A percentile compares a stretch with the other conserved stretches of the same genome.
Evolutionary conservation across 306 rosid species (phyloP).

Genomic region (Vigna unguiculata): DNA sequence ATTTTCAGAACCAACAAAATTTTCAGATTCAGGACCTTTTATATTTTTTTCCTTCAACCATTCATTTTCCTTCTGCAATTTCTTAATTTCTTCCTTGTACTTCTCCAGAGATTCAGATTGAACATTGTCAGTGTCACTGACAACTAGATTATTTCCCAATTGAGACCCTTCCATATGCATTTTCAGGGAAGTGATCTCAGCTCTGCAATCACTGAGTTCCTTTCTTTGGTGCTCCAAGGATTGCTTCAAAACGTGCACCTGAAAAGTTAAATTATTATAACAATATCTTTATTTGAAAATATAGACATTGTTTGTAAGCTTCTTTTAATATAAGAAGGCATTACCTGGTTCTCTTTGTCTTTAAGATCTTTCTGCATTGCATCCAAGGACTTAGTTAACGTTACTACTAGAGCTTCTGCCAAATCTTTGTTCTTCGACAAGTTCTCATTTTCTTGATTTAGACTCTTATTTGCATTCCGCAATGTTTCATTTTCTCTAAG

Average conservation of each 20-base stretch:
- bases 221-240: constrained; percentile 80
- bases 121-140: constrained; percentile 54
- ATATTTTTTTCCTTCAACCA: constrained; percentile 56
- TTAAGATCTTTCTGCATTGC: constrained; percentile 81
- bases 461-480: constrained; percentile 62
- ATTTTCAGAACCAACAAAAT: constrained; percentile 50
- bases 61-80: constrained; percentile 77
- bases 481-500: constrained; percentile 69
- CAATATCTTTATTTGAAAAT: constrained; percentile 29
- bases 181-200: constrained; percentile 91
- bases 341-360: constrained; percentile 84
- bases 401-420: constrained; percentile 70
- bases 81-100: constrained; percentile 84
- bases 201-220: constrained; percentile 81
- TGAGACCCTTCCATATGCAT: constrained; percentile 78
- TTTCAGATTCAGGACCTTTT: constrained; percentile 52
- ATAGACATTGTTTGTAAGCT: constrained; percentile 40
- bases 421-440: constrained; percentile 72
- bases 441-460: constrained; percentile 69
- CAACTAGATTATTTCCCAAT: constrained; percentile 54
- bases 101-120: constrained; percentile 62
- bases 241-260: constrained; percentile 81
- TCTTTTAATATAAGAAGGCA: constrained; percentile 41
- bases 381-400: constrained; percentile 79
- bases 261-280: constrained; percentile 42